Conservation (phyloP, 306 rosid genomes). For the Spatholobus suberectus region DNA sequence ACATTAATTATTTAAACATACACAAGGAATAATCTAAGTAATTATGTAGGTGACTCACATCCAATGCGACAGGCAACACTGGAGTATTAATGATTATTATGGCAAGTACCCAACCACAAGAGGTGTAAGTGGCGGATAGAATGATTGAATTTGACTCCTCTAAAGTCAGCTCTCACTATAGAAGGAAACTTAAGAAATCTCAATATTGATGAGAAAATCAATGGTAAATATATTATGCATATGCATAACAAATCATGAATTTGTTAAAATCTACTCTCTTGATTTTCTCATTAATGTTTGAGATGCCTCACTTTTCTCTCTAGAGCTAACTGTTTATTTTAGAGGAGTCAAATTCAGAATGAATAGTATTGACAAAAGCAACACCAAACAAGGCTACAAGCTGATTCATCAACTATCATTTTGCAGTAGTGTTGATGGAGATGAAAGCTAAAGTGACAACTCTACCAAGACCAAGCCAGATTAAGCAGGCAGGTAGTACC, state of each 20-base stretch:
- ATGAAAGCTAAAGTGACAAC: slow-evolving; percentile 6
- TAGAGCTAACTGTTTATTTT: background rate
- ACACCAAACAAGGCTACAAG: background rate
- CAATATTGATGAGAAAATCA: background rate
- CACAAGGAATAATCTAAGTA: background rate
- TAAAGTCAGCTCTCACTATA: background rate
- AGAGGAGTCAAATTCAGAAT: background rate
- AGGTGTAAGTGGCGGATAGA: background rate
- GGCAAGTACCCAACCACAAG: background rate
- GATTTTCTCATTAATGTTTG: background rate
- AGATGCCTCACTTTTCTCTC: background rate
- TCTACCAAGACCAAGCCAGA: background rate
- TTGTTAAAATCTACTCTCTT: background rate
- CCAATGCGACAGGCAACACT: background rate
- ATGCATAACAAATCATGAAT: background rate
- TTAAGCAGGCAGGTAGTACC: slow-evolving; percentile 2
- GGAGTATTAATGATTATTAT: slow-evolving; percentile 1
- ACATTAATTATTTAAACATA: slow-evolving; percentile 4
- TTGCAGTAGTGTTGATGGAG: background rate
- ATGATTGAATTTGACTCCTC: background rate
- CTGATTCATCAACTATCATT: background rate
- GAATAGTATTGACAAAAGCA: background rate
- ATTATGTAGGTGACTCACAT: background rate
- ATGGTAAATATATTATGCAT: background rate
- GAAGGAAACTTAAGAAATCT: background rate